Percentiles rank a stretch among this genome's conserved stretches.
phyloP scores from a whole-genome alignment of 805 yeast species.

The Tetrapisispora nanseiensis region DNA sequence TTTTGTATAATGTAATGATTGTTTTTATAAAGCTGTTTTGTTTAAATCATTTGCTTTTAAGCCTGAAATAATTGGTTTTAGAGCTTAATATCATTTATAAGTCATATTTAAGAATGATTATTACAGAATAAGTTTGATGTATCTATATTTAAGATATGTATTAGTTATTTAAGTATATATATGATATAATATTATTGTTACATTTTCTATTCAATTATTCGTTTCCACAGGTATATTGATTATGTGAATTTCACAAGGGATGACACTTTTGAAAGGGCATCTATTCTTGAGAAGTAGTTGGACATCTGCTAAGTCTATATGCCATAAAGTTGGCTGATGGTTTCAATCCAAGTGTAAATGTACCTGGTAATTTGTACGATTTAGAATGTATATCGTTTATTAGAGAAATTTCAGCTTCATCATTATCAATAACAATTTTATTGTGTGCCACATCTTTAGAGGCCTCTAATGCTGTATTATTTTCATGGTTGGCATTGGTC shows the following conservation, averaged over 20 bases:
- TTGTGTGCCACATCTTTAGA: not conserved
- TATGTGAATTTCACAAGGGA: no score
- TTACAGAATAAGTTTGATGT: no score
- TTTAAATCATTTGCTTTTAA: no score
- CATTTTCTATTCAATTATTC: not conserved
- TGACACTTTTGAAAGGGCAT: no score
- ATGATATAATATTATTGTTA: not conserved
- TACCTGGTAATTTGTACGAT: slow-evolving; percentile 13
- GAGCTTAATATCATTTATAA: no score
- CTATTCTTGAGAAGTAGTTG: not conserved
- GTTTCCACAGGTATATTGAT: no score
- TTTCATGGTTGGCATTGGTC: not conserved
- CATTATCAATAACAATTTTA: slow-evolving; percentile 6
- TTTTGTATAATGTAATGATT: no score
- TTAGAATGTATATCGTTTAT: slow-evolving; percentile 11
- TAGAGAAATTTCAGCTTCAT: slow-evolving; percentile 4
- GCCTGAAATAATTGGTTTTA: no score
- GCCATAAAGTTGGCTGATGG: slow-evolving; percentile 70
- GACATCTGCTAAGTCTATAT: slow-evolving; percentile 31
- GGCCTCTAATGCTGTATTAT: not conserved
- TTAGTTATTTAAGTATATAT: no score
- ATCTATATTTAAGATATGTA: no score
- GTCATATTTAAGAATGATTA: no score
- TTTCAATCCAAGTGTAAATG: slow-evolving; percentile 31
- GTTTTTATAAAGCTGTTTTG: no score